Conservation (phyloP, 441 rosid genomes). For the Erodium texanum region DNA sequence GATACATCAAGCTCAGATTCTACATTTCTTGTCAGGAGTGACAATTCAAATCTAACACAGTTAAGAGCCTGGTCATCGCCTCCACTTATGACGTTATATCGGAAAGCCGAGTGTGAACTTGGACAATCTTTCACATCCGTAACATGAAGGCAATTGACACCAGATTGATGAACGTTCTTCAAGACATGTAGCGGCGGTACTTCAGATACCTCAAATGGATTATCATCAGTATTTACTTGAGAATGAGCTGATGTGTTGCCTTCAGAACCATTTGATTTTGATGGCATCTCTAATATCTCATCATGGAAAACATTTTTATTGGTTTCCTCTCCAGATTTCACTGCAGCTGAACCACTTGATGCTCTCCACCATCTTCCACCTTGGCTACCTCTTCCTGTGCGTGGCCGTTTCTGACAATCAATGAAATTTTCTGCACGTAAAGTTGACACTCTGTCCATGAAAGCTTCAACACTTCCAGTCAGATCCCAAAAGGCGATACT, state of each 20-base stretch:
- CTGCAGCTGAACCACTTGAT: constrained; percentile 7
- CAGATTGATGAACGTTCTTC: constrained; percentile 64
- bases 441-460: constrained; percentile 46
- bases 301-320: no score
- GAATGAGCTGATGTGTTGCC: constrained; percentile 16
- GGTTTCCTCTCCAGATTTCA: no score
- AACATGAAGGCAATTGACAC: constrained; percentile 79
- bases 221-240: constrained; percentile 25
- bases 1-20: constrained; percentile 16
- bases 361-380: constrained; percentile 88
- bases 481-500: constrained; percentile 85
- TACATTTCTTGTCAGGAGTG: constrained; percentile 12
- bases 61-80: constrained; percentile 95
- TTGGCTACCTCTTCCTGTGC: constrained; percentile 95
- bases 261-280: constrained; percentile 23
- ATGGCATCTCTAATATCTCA: constrained; percentile 10
- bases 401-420: constrained; percentile 68
- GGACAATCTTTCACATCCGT: constrained; percentile 32
- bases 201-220: constrained; percentile 38
- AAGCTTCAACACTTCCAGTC: constrained; percentile 55
- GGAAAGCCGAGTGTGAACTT: constrained; percentile 27
- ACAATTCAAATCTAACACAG: constrained; percentile 40
- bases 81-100: constrained; percentile 56
- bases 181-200: constrained; percentile 52
- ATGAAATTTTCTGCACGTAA: constrained; percentile 45